Conservation (phyloP, 2,329 filamentous ascomycete genomes). For the Blastomyces emzantsi region DNA sequence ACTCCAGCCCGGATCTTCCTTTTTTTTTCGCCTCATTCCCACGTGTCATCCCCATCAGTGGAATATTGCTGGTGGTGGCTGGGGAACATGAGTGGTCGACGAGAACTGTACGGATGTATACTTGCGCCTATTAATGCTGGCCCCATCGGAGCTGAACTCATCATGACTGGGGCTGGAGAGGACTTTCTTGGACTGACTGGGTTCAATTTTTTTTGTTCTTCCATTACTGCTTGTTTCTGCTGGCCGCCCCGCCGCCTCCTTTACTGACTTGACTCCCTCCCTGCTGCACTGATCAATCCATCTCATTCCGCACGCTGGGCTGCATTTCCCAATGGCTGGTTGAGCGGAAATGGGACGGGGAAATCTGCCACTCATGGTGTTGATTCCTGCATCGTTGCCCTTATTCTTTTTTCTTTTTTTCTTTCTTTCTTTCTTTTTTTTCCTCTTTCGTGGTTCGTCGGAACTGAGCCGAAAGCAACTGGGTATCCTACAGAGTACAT, state of each 20-base stretch:
- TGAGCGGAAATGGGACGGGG: too few species aligned
- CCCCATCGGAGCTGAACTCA: conserved; percentile 3
- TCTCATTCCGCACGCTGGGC: not conserved
- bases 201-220: not conserved
- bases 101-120: not conserved
- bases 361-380: not conserved
- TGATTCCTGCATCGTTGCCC: not conserved
- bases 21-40: conserved; percentile 3
- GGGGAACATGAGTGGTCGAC: not conserved
- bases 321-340: not conserved
- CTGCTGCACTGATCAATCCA: not conserved
- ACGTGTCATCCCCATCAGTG: conserved; percentile 3
- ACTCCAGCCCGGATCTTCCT: not conserved
- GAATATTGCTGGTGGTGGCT: not conserved
- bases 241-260: not conserved
- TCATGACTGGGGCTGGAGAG: not conserved
- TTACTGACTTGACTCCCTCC: not conserved
- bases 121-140: not conserved
- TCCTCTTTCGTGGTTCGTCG: not conserved
- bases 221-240: not conserved
- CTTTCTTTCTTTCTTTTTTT: too few species aligned
- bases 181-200: not conserved
- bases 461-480: not conserved
- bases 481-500: not conserved
- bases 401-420: not conserved